A percentile compares a stretch with the other conserved stretches of the same genome.
phyloP scores from a whole-genome alignment of 192 early-diverging fungal genomes.

The Coemansia sp. region DNA sequence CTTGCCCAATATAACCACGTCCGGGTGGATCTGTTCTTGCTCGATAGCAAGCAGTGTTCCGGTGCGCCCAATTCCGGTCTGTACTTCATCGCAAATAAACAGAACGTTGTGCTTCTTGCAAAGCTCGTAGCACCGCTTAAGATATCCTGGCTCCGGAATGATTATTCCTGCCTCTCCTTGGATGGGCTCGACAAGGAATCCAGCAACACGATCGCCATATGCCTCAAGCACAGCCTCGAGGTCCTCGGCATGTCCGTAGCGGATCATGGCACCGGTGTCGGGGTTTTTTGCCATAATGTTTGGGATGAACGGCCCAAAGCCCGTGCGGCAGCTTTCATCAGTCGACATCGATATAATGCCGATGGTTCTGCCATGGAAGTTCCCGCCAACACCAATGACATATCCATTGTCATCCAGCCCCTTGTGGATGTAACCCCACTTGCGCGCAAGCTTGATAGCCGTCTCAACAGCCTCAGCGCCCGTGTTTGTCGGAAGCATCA shows the following conservation, averaged over 20 bases:
- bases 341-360: slow-evolving; percentile 94
- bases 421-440: slow-evolving; percentile 96
- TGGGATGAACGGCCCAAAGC: slow-evolving; percentile 95
- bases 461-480: slow-evolving; percentile 99
- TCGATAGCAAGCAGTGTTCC: slow-evolving; percentile 94
- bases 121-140: slow-evolving; percentile 80
- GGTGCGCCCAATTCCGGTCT: slow-evolving; percentile 93
- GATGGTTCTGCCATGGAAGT: slow-evolving; percentile 97
- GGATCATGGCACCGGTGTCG: slow-evolving; percentile 64
- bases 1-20: slow-evolving; percentile 95
- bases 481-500: slow-evolving; percentile 99
- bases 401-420: slow-evolving; percentile 76
- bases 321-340: slow-evolving; percentile 78
- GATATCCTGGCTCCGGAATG: slow-evolving; percentile 92
- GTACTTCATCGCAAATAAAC: slow-evolving; percentile 98
- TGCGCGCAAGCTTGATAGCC: slow-evolving; percentile 94
- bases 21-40: slow-evolving; percentile 89
- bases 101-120: slow-evolving; percentile 98
- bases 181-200: slow-evolving; percentile 97
- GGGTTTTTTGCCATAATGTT: slow-evolving; percentile 82
- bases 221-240: slow-evolving; percentile 83
- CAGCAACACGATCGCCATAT: slow-evolving; percentile 81
- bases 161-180: slow-evolving; percentile 98
- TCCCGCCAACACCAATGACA: slow-evolving; percentile 79
- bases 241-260: slow-evolving; percentile 85